Percentiles rank a stretch among this genome's conserved stretches.
Evolutionary conservation across 2,329 filamentous ascomycete genomes (phyloP).

Genomic region (Teratosphaeria zuluensis): DNA sequence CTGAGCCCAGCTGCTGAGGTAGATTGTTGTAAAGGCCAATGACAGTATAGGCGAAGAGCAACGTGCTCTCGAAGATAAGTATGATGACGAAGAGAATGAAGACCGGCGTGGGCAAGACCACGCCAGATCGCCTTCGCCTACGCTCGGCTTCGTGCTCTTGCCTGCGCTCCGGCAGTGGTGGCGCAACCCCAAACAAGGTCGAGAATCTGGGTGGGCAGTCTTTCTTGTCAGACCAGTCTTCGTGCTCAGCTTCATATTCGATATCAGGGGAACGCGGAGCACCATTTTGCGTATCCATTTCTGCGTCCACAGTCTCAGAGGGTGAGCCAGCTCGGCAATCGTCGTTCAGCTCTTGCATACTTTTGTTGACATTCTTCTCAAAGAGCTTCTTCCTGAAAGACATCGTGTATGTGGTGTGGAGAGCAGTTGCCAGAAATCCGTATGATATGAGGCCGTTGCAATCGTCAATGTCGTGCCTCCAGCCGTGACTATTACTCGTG

Average conservation of each 20-base stretch:
- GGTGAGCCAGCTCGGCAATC: slow-evolving; percentile 10
- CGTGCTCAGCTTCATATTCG: slow-evolving; percentile 9
- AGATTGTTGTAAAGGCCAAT: slow-evolving; percentile 29
- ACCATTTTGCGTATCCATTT: slow-evolving; percentile 7
- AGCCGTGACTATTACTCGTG: background rate
- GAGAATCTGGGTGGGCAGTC: slow-evolving; percentile 23
- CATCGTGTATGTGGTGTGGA: slow-evolving; percentile 10
- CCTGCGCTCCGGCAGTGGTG: slow-evolving; percentile 12
- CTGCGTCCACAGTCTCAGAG: slow-evolving; percentile 7
- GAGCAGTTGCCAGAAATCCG: background rate
- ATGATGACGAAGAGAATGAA: slow-evolving; percentile 24
- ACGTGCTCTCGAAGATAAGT: slow-evolving; percentile 25
- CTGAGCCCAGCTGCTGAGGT: slow-evolving; percentile 16
- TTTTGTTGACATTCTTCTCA: slow-evolving; percentile 23
- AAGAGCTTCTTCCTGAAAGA: slow-evolving; percentile 19
- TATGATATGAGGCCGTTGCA: background rate
- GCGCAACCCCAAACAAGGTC: slow-evolving; percentile 17
- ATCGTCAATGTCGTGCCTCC: background rate
- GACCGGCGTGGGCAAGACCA: slow-evolving; percentile 23
- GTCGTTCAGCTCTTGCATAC: slow-evolving; percentile 18
- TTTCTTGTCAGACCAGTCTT: slow-evolving; percentile 18
- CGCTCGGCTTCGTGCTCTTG: slow-evolving; percentile 22
- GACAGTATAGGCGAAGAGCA: slow-evolving; percentile 29
- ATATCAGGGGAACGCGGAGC: slow-evolving; percentile 5
- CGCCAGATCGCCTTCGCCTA: slow-evolving; percentile 15